Evolutionary conservation across 2,329 filamentous ascomycete genomes (phyloP), one percentile per base, ranked within the genome.

Genomic region (Neopestalotiopsis clavispora): DNA sequence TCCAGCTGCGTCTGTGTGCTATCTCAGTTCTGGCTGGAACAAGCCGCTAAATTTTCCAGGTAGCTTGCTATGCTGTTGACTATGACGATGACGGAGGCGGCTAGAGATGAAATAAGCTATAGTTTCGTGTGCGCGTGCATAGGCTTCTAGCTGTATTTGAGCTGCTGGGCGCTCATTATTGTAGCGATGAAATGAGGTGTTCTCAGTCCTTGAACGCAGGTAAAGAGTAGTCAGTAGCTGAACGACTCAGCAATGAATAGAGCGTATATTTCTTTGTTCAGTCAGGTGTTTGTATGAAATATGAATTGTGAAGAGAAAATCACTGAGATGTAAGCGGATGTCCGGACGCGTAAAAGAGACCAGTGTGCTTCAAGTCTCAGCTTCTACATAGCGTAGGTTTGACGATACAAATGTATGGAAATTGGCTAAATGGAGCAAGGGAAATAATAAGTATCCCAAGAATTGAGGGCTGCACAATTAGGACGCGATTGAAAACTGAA

Each of bases 61-160:
- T 40, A 65, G 62, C 38, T 28, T 12, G 62, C 62, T 49, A 45
- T 17, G 23, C 30, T 59, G 17, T 34, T 14, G 30, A 17, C 23
- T 23, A 65, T 65, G 62, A 65, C 62, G 62, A 65, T 65, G 62
- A 65, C 42, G 62, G 23, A 65, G 62, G 38, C 38, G 62, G 62
- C 62, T 65, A 45, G 23, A 65, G 62, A 65, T 38, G 38, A 34
- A 34, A 28, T 52, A 65, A 52, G 20, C 42, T 65, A 49, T 65
- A 59, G 57, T 34, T 59, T 13, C 23, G 57, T 23, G 45, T 52
- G 34, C 10, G 17, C 45, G 45, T 52, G 45, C 45, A 52, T 52
- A 9, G n/a, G 34, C 34, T 38, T 38, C 34, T 52, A 20, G 45
- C 45, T 52, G 17, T 52, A n/a, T 20, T 52, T 23, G 49, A 59